Evolutionary conservation across 495 filamentous ascomycete species (phyloP).

Genomic region (Penicillium daleae): DNA sequence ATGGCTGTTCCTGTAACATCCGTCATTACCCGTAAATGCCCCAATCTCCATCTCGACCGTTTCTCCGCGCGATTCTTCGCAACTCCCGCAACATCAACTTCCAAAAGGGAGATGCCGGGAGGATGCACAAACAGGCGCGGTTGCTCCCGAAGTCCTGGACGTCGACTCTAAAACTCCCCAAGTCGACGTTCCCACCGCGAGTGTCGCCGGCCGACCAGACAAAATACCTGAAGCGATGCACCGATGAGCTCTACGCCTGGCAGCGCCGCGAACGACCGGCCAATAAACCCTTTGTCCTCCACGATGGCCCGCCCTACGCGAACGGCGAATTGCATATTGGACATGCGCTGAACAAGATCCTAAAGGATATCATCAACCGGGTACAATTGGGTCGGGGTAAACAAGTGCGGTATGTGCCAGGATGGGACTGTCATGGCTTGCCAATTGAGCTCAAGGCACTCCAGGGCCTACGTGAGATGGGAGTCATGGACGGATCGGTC

Average conservation of each 20-base stretch:
- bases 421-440: constrained; percentile 98
- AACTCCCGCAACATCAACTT: constrained; percentile 4
- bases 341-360: constrained; percentile 97
- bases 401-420: constrained; percentile 83
- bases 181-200: constrained; percentile 61
- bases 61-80: constrained; percentile 13
- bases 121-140: constrained; percentile 53
- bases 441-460: constrained; percentile 98
- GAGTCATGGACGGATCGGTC: constrained; percentile 25
- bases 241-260: constrained; percentile 89
- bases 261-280: constrained; percentile 66
- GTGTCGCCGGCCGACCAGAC: constrained; percentile 53
- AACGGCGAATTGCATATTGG: constrained; percentile 94
- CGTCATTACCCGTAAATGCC: not conserved
- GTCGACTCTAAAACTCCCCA: constrained; percentile 63
- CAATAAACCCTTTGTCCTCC: constrained; percentile 72
- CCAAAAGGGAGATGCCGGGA: constrained; percentile 41
- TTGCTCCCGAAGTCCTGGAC: constrained; percentile 57
- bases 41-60: not conserved
- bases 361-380: constrained; percentile 91
- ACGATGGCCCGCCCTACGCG: constrained; percentile 97
- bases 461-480: constrained; percentile 51
- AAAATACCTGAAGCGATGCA: constrained; percentile 74
- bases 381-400: constrained; percentile 78
- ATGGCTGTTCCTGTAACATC: not conserved